Evolutionary conservation across 228 moss, liverwort and hornwort species (phyloP), one percentile per base, ranked within the genome.

Genomic region (Sphagnum fallax): DNA sequence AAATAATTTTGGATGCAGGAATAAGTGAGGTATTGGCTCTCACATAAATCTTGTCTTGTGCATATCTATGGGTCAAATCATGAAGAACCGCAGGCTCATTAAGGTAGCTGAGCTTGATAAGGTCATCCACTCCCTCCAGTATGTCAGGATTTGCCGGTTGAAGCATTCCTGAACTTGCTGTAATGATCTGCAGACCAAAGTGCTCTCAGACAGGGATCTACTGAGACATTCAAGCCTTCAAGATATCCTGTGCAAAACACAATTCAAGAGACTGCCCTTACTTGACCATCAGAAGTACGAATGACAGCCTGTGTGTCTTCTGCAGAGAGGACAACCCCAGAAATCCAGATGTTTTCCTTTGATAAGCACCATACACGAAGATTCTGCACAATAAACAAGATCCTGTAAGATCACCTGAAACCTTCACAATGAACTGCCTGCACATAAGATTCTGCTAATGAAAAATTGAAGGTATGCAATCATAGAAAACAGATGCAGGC

Each of bases 71-170:
- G 66, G 79, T 72, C 11, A 86, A 79, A 68, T 86, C 82, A 72
- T 86, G 85, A 49, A 86, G 64, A 18, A 86, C 85, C 47, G 85
- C 81, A 67, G 85, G 85, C 72, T 82, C 85, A 53, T 86, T 86
- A 47, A 86, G 60, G 61, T 86, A 86, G 72, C 85, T 86, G 47
- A 86, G 82, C 77, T 86, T 78, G 52, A 82, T 81, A 52, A 86
- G 82, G 67, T 86, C 82, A 58, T 81, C 79, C 47, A 86, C 85
- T 61, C 85, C 85, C 70, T 86, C 85, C 0, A 86, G 79, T 47
- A 86, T 86, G 49, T 86, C 85, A 52, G 85, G 85, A 66, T 86
- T 86, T 64, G 85, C 85, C 6, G 85, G 85, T 64, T 76, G 65
- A 49, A 86, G 63, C 72, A 55, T 77, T 63, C 78, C 73, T 8